phyloP scores from a whole-genome alignment of 2,329 filamentous ascomycete genomes.

The Periglandula ipomoeae region DNA sequence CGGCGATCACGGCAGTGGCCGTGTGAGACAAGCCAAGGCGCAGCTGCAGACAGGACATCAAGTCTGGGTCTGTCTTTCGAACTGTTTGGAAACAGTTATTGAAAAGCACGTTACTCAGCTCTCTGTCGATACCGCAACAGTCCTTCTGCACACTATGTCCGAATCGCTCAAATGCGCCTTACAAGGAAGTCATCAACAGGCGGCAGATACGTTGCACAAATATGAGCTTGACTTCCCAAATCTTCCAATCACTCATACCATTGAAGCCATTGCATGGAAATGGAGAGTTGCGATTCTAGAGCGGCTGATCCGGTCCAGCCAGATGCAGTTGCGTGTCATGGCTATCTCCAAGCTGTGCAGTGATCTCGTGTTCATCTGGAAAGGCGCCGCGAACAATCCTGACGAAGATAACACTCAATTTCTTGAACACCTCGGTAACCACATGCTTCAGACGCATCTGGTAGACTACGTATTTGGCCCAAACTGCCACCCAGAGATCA shows the following conservation, averaged over 20 bases:
- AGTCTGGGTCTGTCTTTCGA: slow-evolving; percentile 34
- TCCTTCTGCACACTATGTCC: slow-evolving; percentile 31
- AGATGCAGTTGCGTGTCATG: slow-evolving; percentile 82
- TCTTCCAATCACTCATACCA: slow-evolving; percentile 27
- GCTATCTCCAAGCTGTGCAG: slow-evolving; percentile 66
- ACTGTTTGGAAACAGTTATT: slow-evolving; percentile 35
- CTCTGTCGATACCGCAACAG: slow-evolving; percentile 32
- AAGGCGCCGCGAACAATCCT: slow-evolving; percentile 38
- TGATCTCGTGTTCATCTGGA: slow-evolving; percentile 61
- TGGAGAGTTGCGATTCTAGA: slow-evolving; percentile 64
- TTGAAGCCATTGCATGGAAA: slow-evolving; percentile 45
- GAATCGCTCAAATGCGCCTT: slow-evolving; percentile 35
- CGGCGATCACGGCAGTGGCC: slow-evolving; percentile 11
- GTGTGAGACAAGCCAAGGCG: slow-evolving; percentile 17
- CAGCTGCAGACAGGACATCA: slow-evolving; percentile 31
- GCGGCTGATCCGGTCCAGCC: slow-evolving; percentile 69
- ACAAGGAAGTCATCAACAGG: slow-evolving; percentile 24
- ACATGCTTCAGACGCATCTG: slow-evolving; percentile 60
- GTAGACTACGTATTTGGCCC: slow-evolving; percentile 83
- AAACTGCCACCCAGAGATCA: slow-evolving; percentile 86
- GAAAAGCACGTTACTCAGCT: slow-evolving; percentile 48
- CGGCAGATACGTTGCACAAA: slow-evolving; percentile 18
- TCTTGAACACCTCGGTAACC: slow-evolving; percentile 58
- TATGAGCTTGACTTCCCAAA: slow-evolving; percentile 23
- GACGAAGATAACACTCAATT: slow-evolving; percentile 35